A percentile compares a stretch with the other conserved stretches of the same genome.
phyloP scores from a whole-genome alignment of 768 basidiomycete species.

The Suillus subluteus region DNA sequence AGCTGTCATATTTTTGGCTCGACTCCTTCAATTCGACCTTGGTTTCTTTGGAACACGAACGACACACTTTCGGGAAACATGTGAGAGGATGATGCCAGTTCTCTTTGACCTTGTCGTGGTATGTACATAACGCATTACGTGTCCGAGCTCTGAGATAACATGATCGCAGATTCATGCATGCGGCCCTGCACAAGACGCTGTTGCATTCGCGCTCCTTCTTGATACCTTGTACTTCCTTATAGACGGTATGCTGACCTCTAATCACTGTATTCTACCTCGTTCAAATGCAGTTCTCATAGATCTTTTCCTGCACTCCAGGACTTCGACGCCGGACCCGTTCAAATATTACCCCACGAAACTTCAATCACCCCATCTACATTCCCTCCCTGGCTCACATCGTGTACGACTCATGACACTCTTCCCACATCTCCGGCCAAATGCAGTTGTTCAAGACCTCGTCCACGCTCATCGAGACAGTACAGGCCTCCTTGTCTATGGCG shows the following conservation, averaged over 20 bases:
- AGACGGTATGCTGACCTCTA: constrained; percentile 55
- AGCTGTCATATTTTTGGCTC: constrained; percentile 58
- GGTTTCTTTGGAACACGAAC: constrained; percentile 68
- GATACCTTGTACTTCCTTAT: constrained; percentile 77
- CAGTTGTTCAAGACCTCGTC: constrained; percentile 58
- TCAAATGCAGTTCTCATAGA: constrained; percentile 44
- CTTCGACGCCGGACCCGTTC: constrained; percentile 58
- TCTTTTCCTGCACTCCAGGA: constrained; percentile 61
- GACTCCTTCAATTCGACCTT: constrained; percentile 74
- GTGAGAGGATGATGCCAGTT: constrained; percentile 42
- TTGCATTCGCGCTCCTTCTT: constrained; percentile 65
- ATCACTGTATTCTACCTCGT: background rate
- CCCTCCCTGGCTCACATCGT: constrained; percentile 59
- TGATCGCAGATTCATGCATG: constrained; percentile 54
- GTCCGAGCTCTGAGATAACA: constrained; percentile 12
- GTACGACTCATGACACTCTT: constrained; percentile 62
- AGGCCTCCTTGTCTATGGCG: constrained; percentile 52
- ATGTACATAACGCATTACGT: constrained; percentile 28
- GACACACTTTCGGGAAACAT: constrained; percentile 47
- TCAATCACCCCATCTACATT: constrained; percentile 53
- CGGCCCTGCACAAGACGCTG: constrained; percentile 55
- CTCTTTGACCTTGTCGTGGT: constrained; percentile 60
- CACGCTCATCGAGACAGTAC: constrained; percentile 58
- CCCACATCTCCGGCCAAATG: constrained; percentile 53
- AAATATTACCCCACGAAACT: constrained; percentile 60